Base-by-base conservation (phyloP, 148 eudicot species). In the Fallopia convolvulus region DNA sequence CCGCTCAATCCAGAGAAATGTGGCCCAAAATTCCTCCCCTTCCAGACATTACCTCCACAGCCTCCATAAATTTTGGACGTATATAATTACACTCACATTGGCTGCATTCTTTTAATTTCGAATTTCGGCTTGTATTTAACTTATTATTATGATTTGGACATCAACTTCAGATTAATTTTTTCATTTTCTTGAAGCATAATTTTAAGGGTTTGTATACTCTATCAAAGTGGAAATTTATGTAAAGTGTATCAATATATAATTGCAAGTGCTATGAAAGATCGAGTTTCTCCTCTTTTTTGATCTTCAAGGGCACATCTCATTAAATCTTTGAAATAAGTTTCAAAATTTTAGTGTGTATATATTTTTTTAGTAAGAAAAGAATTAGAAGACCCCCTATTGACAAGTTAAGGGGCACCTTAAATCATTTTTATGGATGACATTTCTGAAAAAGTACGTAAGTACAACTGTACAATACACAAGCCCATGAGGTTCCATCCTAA, bases 11-110 rank as follows among this genome's bases (percentile, higher is more conserved):
- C 72, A 68, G 46, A 68, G 44, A n/a, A 68, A 68, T 68, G 72
- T 68, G 21, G 42, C 72, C 44, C 72, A 36, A 13, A 68, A 68
- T 36, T n/a, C 72, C 21, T 68, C 72, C 4, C 72, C 72, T 33
- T 66, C 72, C 13, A 33, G 46, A 68, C 72, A 1, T n/a, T 3
- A 68, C 46, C 21, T 68, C 72, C 42, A 68, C 21, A 68, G 44
- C 44, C 39, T 15, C 36, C 44, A 33, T 14, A 15, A 15, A 14
- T 36, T 68, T 36, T 68, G 72, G 72, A 36, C 72, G 8, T 68
- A 7, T 68, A 68, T 68, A 30, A 0, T 68, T 15, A 6, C 20
- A 5, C 46, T 39, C 72, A 68, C 23, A 68, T 36, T 68, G 72
- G 44, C 46, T 13, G 39, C 72, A 68, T 14, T 33, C 15, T 30